Evolutionary conservation across 805 yeast species (phyloP), one percentile per base, ranked within the genome.

Genomic region (Kuraishia cidri): DNA sequence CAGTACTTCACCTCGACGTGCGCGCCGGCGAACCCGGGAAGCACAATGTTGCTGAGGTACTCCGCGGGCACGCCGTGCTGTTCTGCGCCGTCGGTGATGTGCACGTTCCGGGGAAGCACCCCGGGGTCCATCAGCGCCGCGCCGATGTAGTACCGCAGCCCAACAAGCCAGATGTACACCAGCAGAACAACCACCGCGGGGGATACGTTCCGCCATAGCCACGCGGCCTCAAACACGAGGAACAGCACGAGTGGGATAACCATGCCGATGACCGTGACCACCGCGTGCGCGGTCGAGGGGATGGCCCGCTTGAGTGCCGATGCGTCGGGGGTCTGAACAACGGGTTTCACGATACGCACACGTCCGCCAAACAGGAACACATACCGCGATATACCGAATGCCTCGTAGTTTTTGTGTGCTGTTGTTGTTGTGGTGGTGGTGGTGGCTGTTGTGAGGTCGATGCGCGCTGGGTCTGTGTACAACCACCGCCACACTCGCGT

Each of bases 71-170:
- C 37, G 4, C 56, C 56, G 4, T 36, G 30, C 16, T 40, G 37
- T 20, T 46, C 44, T 6, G 62, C 43, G 24, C 58, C 56, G 30
- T 55, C 66, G 0, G 69, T 68, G 21, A 75, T 16, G 44, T 84
- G 92, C 4, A 79, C 50, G 51, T 80, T 79, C 37, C 76, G 56
- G 1, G 94, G 88, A 8, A 80, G 45, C 1, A 67, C 52, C 0
- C 94, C 94, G 0, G 94, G 84, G 43, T 84, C 94, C 8, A 68
- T 52, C 2, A 72, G 58, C 0, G 81, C 64, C 0, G 80, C 77
- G 35, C 55, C 64, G 6, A 77, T 35, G 38, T 75, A 73, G 32
- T 74, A 66, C 3, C 50, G 30, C 1, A 72, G n/a, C 2, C 72
- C 48, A 26, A 73, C 45, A 4, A 62, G 30, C 81, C 82, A 78